phyloP scores from a whole-genome alignment of 1,284 basidiomycete species.

The Cerioporus squamosus region DNA sequence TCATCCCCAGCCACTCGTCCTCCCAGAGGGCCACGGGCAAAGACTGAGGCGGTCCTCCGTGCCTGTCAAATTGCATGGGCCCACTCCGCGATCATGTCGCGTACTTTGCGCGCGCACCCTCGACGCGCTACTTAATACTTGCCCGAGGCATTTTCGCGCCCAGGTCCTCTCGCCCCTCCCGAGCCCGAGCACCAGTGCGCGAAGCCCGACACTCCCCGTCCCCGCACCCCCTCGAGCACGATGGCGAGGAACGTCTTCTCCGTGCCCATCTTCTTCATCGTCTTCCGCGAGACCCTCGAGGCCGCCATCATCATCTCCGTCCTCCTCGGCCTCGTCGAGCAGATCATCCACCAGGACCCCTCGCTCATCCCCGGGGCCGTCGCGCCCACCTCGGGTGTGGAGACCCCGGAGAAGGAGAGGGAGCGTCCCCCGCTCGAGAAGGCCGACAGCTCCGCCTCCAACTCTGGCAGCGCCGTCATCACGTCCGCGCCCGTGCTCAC shows the following conservation, averaged over 20 bases:
- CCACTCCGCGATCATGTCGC: neutral
- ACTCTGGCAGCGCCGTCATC: constrained; percentile 8
- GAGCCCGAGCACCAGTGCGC: constrained; percentile 2
- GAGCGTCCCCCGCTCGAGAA: constrained; percentile 31
- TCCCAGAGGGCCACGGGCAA: neutral
- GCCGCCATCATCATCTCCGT: constrained; percentile 89
- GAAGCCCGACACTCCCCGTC: constrained; percentile 19
- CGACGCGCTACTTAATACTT: constrained; percentile 19
- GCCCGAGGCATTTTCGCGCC: constrained; percentile 7
- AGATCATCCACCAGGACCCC: constrained; percentile 62
- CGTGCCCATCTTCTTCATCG: constrained; percentile 86
- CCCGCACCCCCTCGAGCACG: constrained; percentile 11
- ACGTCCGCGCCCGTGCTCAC: constrained; percentile 24
- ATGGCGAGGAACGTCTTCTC: constrained; percentile 76
- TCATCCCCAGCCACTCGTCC: neutral
- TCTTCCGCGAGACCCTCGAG: constrained; percentile 90
- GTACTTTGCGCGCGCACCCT: constrained; percentile 4
- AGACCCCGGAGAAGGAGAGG: constrained; percentile 19
- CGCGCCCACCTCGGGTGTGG: constrained; percentile 16
- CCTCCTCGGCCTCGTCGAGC: constrained; percentile 83
- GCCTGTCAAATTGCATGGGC: constrained; percentile 3
- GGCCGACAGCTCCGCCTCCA: constrained; percentile 14
- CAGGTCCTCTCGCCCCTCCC: constrained; percentile 17
- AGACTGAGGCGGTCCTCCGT: neutral
- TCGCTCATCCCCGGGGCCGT: constrained; percentile 22